These are phyloP conservation scores for Articulospora tetracladia DNA, from an alignment of 495 filamentous ascomycete genomes.

Conservation along the genomic window DNA sequence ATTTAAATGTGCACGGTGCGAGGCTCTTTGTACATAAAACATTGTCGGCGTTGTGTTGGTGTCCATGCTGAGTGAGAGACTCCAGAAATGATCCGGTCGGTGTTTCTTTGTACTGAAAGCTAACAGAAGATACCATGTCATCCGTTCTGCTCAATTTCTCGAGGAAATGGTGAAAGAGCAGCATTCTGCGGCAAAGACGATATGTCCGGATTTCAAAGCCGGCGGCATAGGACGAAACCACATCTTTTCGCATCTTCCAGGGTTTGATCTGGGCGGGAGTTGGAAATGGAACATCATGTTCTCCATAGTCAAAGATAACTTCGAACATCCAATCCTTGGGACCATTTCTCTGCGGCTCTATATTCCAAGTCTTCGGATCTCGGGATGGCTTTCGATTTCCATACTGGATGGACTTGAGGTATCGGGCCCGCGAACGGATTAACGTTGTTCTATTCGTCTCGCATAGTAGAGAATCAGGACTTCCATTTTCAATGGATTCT, in stretches of 20 bases:
- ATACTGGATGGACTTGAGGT: slow-evolving; percentile 29
- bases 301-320: slow-evolving; percentile 36
- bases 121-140: background rate
- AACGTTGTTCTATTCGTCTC: slow-evolving; percentile 7
- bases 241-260: slow-evolving; percentile 28
- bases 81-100: too few relatives aligned
- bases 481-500: too few relatives aligned
- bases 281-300: slow-evolving; percentile 22
- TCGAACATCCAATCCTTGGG: slow-evolving; percentile 33
- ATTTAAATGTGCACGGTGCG: too few relatives aligned
- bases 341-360: too few relatives aligned
- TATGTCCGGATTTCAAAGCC: slow-evolving; percentile 33
- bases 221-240: slow-evolving; percentile 25
- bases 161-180: slow-evolving; percentile 34
- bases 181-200: slow-evolving; percentile 30
- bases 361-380: background rate
- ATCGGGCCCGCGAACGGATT: slow-evolving; percentile 11
- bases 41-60: too few relatives aligned
- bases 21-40: too few relatives aligned
- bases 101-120: too few relatives aligned
- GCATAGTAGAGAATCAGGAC: too few relatives aligned
- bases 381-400: slow-evolving; percentile 17
- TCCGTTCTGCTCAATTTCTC: slow-evolving; percentile 11
- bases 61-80: too few relatives aligned
- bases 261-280: background rate